Percentiles rank a stretch among this genome's conserved stretches.
Conservation (phyloP, 1,139 yeast species). For the Blastobotrys apis region DNA sequence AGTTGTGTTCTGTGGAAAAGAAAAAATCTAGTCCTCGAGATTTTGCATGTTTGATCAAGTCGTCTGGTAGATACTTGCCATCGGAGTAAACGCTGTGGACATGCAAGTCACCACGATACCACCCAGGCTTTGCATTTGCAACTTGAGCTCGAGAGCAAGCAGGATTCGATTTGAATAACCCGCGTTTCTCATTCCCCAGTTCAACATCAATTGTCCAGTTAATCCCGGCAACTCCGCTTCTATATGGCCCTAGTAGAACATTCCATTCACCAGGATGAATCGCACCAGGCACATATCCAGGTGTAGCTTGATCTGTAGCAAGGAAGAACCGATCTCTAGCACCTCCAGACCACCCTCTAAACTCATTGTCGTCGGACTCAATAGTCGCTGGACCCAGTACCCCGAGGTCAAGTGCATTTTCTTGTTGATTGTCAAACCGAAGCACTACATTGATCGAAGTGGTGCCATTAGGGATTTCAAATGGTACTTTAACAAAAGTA, state of each 20-base stretch:
- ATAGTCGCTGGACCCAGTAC: conserved; percentile 13
- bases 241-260: conserved; percentile 8
- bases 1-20: conserved; percentile 20
- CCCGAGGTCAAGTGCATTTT: conserved; percentile 17
- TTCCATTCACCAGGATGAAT: conserved; percentile 17
- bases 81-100: conserved; percentile 19
- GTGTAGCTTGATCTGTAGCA: conserved; percentile 16
- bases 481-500: conserved; percentile 10
- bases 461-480: conserved; percentile 17
- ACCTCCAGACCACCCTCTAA: conserved; percentile 20
- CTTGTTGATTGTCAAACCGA: conserved; percentile 10
- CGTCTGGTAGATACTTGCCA: conserved; percentile 14
- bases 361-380: conserved; percentile 10
- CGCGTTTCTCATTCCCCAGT: conserved; percentile 5
- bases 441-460: conserved; percentile 13
- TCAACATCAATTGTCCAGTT: conserved; percentile 5
- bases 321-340: conserved; percentile 14
- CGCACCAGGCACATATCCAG: conserved; percentile 19
- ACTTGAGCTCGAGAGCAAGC: conserved; percentile 11
- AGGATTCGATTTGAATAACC: conserved; percentile 12
- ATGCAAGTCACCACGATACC: conserved; percentile 21
- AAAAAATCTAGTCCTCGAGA: conserved; percentile 15
- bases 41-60: conserved; percentile 11
- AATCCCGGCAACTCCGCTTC: background rate
- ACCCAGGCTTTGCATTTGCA: background rate